These are phyloP conservation scores for Alternaria metachromatica DNA, from an alignment of 2,329 filamentous ascomycete genomes.

Conservation along the genomic window DNA sequence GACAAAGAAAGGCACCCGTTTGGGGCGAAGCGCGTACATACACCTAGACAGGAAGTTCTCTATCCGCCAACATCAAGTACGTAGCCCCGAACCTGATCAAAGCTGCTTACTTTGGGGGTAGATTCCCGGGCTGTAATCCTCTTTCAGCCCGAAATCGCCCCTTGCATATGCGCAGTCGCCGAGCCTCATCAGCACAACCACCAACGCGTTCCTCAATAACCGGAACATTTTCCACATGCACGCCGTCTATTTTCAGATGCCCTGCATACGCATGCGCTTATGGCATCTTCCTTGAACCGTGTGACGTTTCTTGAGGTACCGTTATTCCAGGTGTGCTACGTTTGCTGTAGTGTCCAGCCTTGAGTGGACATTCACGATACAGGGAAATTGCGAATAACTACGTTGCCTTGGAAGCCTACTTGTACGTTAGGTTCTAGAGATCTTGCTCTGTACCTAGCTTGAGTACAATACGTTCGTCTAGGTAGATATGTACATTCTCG, in stretches of 20 bases:
- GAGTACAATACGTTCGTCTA: neutral
- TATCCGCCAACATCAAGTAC: neutral
- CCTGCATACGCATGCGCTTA: neutral
- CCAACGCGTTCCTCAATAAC: neutral
- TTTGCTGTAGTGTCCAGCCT: neutral
- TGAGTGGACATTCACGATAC: neutral
- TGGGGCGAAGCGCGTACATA: conserved; percentile 4
- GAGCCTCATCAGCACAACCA: conserved; percentile 5
- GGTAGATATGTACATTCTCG: neutral
- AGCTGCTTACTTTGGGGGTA: neutral
- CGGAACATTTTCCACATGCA: neutral
- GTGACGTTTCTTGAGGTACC: neutral
- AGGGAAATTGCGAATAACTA: neutral
- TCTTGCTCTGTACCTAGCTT: neutral
- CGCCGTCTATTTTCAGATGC: neutral
- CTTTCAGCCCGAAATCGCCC: neutral
- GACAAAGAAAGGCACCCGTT: conserved; percentile 6
- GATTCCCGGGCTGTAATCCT: neutral
- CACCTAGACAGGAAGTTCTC: neutral
- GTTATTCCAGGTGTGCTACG: neutral
- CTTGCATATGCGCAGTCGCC: conserved; percentile 12
- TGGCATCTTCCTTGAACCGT: neutral
- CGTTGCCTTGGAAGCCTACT: neutral
- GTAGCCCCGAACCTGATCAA: neutral
- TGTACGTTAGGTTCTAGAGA: neutral